Evolutionary conservation across 768 basidiomycete species (phyloP).

Genomic region (Amylocystis lapponica): DNA sequence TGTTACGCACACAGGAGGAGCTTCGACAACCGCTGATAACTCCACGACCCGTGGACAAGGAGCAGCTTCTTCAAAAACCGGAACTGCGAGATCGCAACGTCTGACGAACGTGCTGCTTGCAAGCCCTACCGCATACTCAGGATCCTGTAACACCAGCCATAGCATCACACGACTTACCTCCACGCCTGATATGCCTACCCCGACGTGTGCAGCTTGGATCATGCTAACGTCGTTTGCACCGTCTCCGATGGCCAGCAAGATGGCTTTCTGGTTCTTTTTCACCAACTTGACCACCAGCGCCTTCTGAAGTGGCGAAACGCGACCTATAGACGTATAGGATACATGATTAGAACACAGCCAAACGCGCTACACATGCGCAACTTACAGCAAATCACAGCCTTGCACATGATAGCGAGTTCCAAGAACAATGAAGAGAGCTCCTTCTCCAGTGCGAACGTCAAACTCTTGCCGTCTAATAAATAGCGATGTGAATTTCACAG

Average conservation of each 20-base stretch:
- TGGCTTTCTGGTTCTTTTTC: conserved; percentile 91
- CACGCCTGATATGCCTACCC: conserved; percentile 95
- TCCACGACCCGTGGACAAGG: conserved; percentile 98
- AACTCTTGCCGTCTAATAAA: conserved; percentile 93
- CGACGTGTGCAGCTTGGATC: conserved; percentile 98
- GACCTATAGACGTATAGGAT: conserved; percentile 45
- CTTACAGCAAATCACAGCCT: conserved; percentile 96
- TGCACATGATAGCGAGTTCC: conserved; percentile 96
- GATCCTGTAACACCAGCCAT: background rate
- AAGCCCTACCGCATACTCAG: conserved; percentile 58
- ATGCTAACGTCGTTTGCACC: conserved; percentile 99
- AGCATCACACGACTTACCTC: conserved; percentile 78
- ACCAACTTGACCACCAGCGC: conserved; percentile 98
- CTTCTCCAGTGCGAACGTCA: conserved; percentile 91
- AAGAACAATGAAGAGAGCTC: conserved; percentile 85
- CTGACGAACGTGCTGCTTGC: conserved; percentile 96
- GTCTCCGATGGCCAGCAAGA: conserved; percentile 95
- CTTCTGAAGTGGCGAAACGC: conserved; percentile 96
- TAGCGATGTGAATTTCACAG: background rate
- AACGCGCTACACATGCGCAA: conserved; percentile 6
- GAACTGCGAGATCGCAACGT: conserved; percentile 98
- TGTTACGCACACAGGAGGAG: conserved; percentile 86
- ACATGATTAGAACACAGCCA: background rate
- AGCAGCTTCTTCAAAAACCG: conserved; percentile 90
- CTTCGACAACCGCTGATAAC: conserved; percentile 91